Conservation (phyloP, 2,329 filamentous ascomycete species). For the Epicoccum nigrum region DNA sequence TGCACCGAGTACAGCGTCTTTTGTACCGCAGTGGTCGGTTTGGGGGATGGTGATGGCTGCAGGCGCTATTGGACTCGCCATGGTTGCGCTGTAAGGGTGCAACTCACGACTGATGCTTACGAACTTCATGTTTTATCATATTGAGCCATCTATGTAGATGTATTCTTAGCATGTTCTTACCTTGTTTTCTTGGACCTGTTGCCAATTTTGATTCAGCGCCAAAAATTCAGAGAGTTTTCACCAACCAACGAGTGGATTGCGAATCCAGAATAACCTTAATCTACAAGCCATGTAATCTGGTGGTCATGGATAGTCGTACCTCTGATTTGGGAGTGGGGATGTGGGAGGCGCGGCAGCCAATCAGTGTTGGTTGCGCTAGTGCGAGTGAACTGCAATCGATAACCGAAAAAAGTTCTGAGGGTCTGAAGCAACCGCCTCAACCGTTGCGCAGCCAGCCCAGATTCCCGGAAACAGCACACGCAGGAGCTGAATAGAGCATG, state of each 20-base stretch:
- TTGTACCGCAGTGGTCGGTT: slow-evolving; percentile 33
- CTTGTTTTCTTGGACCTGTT: no score
- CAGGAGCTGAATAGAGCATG: slow-evolving; percentile 27
- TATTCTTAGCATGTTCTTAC: neutral
- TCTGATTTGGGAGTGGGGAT: no score
- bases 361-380: neutral
- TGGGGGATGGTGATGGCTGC: slow-evolving; percentile 41
- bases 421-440: neutral
- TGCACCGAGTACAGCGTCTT: slow-evolving; percentile 46
- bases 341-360: neutral
- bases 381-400: slow-evolving; percentile 4
- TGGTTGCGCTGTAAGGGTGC: slow-evolving; percentile 45
- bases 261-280: no score
- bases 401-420: slow-evolving; percentile 11
- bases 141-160: neutral
- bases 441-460: neutral
- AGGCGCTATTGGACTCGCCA: slow-evolving; percentile 43
- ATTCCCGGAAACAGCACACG: neutral
- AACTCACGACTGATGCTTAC: slow-evolving; percentile 2
- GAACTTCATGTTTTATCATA: neutral
- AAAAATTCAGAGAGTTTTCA: no score
- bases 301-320: no score
- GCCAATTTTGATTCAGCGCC: no score
- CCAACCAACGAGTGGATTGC: no score
- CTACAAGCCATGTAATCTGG: no score